Base-by-base conservation (phyloP, 75 land plant species). In the Pinus tabuliformis region DNA sequence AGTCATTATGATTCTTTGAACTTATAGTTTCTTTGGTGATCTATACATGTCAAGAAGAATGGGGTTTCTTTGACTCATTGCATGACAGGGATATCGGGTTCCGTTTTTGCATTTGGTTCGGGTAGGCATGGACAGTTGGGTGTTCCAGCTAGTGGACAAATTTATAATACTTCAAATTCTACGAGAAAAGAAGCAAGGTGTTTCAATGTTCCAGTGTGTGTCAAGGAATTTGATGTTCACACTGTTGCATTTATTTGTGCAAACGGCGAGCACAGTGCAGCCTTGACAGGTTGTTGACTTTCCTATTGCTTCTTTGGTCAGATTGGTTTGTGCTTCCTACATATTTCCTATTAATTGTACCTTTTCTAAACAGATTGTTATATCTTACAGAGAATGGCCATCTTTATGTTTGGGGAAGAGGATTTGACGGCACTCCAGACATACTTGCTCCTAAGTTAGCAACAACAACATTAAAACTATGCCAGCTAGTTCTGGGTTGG, bases 231-330 rank as follows among this genome's bases (percentile, higher is more conserved):
- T 21, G 81, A 84, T 56, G 75, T 58, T 42, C 70, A 70, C 56
- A 70, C 73, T 63, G 77, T 97, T 61, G 54, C 59, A 5, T 49
- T 70, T 62, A 71, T 95, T 36, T 74, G 18, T 80, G 95, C 98
- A 57, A 92, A 91, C 85, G 98, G 99, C 58, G 98, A 97, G 77
- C 99, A 92, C 76, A 95, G 98, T 85, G 93, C 95, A 66, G 99
- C 98, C 59, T 80, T 95, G 58, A 77, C 87, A 81, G 86, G 98
- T 96, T 49, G 76, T 86, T 76, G 4, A 20, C 15, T 39, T 56
- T 18, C 24, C 77, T 39, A 17, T 70, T 52, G 22, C 24, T 45
- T 78, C 24, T 56, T 59, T 24, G 24, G 6, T 16, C 13, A 33
- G 42, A 75, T 24, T 57, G 42, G 30, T 33, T 62, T 39, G 17